Base-by-base conservation (phyloP, 163 green algal species). In the Trebouxiophyceae sp. region DNA sequence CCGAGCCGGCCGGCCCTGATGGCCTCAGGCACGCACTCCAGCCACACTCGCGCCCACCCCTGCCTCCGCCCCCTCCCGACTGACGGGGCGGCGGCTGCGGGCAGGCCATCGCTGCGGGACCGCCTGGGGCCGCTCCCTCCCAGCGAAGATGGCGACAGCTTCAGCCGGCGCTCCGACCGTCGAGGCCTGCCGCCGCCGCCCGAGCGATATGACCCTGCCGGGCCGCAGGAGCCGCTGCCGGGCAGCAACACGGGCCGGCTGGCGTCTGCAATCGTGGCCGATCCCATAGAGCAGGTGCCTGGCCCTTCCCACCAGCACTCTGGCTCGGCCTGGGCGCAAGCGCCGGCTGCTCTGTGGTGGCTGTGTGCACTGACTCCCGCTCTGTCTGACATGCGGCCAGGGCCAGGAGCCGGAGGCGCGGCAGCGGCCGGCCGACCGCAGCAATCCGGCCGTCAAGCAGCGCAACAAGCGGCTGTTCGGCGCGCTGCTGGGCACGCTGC, bases 401-500 rank as follows among this genome's bases (percentile, higher is more conserved):
- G 12, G 39, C 19, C 39, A 50, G 39, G 39, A 16, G 39, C 39
- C 19, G 39, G 39, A 50, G 19, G 12, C 39, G 12, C 12, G 39
- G 39, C 12, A 50, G 39, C 12, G 39, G 39, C 39, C 39, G 39
- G 19, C 39, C 12, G 39, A 50, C 39, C 39, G 12, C 12, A 16
- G 12, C 39, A 50, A 50, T 50, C 39, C 39, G 39, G 47, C 23
- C 23, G 19, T 30, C 19, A 26, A 57, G 47, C 19, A 57, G 23
- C 47, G 47, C 47, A 28, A 26, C 47, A 57, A 28, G 47, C 47
- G 23, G 23, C 47, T 57, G 47, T 85, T 88, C 78, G 82, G 78
- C 4, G 64, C 71, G 24, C 69, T 89, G 23, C 61, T 86, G 45
- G 78, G 81, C 45, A 88, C 80, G 5, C 70, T 89, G 58, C 75